Evolutionary conservation across 2,329 filamentous ascomycete genomes (phyloP), one percentile per base, ranked within the genome.

Genomic region (Reticulascus tulasneorum): DNA sequence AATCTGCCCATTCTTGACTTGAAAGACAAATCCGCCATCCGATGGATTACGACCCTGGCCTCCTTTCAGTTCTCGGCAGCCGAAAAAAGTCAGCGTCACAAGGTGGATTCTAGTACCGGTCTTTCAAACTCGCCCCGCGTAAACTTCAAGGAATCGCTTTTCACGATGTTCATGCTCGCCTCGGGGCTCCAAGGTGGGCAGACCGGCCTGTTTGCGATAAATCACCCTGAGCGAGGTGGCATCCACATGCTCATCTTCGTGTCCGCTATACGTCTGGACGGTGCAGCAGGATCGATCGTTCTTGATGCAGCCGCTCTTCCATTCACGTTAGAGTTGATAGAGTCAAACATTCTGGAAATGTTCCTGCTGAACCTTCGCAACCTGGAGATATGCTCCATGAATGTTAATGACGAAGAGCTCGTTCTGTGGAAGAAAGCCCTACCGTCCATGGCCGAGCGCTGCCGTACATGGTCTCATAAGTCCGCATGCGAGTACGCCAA

Each of bases 391-490:
- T 57, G 57, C 44, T 56, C 51, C 9, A 45, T 66, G n/a, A 50
- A 33, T 1, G 62, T 72, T 5, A 56, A 69, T 19, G 73, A 76
- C 9, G 71, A 65, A n/a, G 82, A 84, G 23, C 59, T 87, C 4
- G 54, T 71, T 2, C 54, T 71, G 9, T 75, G 69, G 71, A 71
- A 71, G 47, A 58, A 53, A 23, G 36, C 52, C 2, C 49, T 75
- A 4, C 68, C 69, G 1, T 58, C 63, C 0, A 42, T 71, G 30
- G 67, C 52, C 2, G 71, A 75, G 52, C 58, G 71, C 20, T 71
- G 67, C 42, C 62, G 71, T n/a, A 67, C 62, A 5, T 73, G 69
- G 67, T 46, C 39, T 3, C 71, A 75, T 46, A 39, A 41, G 4
- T 31, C 50, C 0, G 45, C 33, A 3, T 74, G 71, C 41, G 69